Base-by-base conservation (phyloP, 2,329 filamentous ascomycete genomes). In the Talaromyces verruculosus region DNA sequence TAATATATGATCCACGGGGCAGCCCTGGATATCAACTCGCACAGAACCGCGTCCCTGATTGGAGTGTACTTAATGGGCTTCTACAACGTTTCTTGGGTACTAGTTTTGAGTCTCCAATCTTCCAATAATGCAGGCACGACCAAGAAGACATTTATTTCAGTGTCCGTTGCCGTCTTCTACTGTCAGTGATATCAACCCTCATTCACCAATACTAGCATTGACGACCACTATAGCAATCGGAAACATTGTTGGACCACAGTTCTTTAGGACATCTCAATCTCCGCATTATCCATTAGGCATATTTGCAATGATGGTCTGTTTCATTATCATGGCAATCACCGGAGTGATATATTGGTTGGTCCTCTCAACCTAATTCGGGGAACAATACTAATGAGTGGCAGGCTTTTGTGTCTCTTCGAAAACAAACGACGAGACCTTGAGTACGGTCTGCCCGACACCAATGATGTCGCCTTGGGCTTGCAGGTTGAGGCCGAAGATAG, bases 31-130 rank as follows among this genome's bases (percentile, higher is more conserved):
- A 58, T 58, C 17, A 58, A 3, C 3, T 58, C 53, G 30, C 28
- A 58, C 30, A 35, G 53, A 39, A 58, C 53, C 19, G 53, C 53
- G 5, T 58, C 53, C 3, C n/a, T 58, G 17, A 37, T 37, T 15
- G 53, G 53, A 39, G 53, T 58, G 8, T 58, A 58, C 33, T 58
- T 58, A 33, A 58, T 58, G 53, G 53, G 53, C n/a, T 58, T 58
- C 33, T 58, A 58, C 28, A 58, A 58, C 19, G 53, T 58, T n/a
- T 58, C 53, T 22, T 58, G 53, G 53, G 53, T 39, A 5, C 3
- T 58, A 4, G 76, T 91, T 17, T 76, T 91, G 3, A 86, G 85
- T 35, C 80, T 90, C 43, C 85, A 90, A 63, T 83, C 84, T 1
- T 86, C 84, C 13, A 91, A 91, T 69, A 78, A 83, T 17, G 82